Conservation (phyloP, 495 filamentous ascomycete genomes). For the Aspergillus cristatus region DNA sequence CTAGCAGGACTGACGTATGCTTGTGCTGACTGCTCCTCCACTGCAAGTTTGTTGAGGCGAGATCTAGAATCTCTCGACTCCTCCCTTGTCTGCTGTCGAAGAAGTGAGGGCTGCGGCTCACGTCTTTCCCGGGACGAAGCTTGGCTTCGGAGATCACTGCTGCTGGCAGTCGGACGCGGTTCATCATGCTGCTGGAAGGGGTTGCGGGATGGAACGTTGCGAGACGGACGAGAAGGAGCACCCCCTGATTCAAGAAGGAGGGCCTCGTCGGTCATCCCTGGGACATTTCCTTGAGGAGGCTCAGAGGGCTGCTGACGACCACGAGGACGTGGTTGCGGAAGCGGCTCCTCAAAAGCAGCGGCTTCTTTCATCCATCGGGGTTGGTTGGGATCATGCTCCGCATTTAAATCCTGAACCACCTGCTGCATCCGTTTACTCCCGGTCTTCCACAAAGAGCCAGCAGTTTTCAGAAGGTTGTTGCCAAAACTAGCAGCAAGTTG, state of each 20-base stretch:
- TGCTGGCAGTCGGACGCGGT: conserved; percentile 11
- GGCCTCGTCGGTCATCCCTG: conserved; percentile 72
- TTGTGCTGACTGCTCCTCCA: conserved; percentile 73
- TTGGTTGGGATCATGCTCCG: conserved; percentile 69
- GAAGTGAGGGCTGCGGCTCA: conserved; percentile 22
- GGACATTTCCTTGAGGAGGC: conserved; percentile 18
- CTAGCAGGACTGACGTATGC: conserved; percentile 88
- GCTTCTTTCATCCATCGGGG: conserved; percentile 91
- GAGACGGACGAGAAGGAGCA: conserved; percentile 34
- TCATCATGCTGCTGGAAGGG: conserved; percentile 22
- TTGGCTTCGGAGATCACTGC: conserved; percentile 30
- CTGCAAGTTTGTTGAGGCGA: conserved; percentile 56
- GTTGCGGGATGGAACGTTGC: conserved; percentile 28
- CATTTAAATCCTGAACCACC: conserved; percentile 82
- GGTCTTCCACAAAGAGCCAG: conserved; percentile 87
- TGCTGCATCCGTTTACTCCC: conserved; percentile 92
- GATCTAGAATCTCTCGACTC: conserved; percentile 43
- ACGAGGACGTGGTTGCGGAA: conserved; percentile 8
- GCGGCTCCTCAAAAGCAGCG: conserved; percentile 22
- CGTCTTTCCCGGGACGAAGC: conserved; percentile 26
- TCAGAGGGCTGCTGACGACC: conserved; percentile 10
- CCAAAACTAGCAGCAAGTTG: conserved; percentile 76
- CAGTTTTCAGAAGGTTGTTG: conserved; percentile 81
- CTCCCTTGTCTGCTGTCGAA: conserved; percentile 28
- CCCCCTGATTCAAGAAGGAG: conserved; percentile 68